Conservation (phyloP, 2,329 filamentous ascomycete species). For the Colletotrichum ledebouriae region DNA sequence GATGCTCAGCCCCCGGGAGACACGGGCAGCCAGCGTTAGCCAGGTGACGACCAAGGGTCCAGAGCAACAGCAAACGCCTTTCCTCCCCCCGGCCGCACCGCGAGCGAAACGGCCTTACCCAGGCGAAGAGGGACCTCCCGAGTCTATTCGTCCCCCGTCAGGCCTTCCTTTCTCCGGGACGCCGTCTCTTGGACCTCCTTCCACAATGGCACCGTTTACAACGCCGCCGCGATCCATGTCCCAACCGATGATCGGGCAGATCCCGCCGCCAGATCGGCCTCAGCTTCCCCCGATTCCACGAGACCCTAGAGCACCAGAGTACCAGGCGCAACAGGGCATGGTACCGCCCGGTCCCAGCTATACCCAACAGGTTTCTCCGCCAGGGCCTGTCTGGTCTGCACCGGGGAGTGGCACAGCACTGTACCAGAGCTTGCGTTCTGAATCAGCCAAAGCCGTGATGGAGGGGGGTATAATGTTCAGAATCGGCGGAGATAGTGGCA, state of each 20-base stretch:
- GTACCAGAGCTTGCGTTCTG: slow-evolving; percentile 41
- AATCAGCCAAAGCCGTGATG: slow-evolving; percentile 27
- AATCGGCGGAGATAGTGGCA: slow-evolving; percentile 51
- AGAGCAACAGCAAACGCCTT: slow-evolving; percentile 45
- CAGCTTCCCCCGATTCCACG: slow-evolving; percentile 37
- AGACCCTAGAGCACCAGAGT: slow-evolving; percentile 33
- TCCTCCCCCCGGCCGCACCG: slow-evolving; percentile 47
- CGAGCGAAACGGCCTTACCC: slow-evolving; percentile 35
- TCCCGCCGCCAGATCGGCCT: slow-evolving; percentile 45
- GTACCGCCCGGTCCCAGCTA: slow-evolving; percentile 22
- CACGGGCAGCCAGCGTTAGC: slow-evolving; percentile 49
- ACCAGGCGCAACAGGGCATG: slow-evolving; percentile 29
- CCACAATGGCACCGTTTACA: slow-evolving; percentile 44
- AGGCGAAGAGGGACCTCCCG: slow-evolving; percentile 19
- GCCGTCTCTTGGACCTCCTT: slow-evolving; percentile 42
- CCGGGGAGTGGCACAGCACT: slow-evolving; percentile 53
- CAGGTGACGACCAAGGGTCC: slow-evolving; percentile 47
- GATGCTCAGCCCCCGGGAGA: slow-evolving; percentile 50
- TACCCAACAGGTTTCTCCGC: slow-evolving; percentile 24
- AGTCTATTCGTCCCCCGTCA: slow-evolving; percentile 26
- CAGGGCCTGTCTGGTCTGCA: slow-evolving; percentile 46
- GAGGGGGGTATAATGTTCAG: slow-evolving; percentile 43
- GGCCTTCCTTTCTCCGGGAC: slow-evolving; percentile 32
- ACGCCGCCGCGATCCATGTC: slow-evolving; percentile 52
- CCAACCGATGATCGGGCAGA: slow-evolving; percentile 51